A percentile compares a stretch with the other conserved stretches of the same genome.
Conservation (phyloP, 2,329 filamentous ascomycete genomes). For the Nothophaeocryptopus gaeumannii region DNA sequence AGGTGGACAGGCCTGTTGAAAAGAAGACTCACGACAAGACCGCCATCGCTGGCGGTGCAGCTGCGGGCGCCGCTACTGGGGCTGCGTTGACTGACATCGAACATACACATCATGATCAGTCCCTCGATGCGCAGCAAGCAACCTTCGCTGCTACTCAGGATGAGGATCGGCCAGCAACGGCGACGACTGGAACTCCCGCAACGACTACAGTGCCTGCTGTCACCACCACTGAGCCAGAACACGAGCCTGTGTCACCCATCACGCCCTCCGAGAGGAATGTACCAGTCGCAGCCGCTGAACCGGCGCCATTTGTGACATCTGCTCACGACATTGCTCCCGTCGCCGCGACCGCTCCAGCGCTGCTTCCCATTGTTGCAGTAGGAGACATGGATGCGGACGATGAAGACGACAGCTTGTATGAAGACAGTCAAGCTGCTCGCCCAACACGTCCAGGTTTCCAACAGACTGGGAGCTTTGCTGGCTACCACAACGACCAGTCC, state of each 20-base stretch:
- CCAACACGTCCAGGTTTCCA: conserved; percentile 15
- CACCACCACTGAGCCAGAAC: no score
- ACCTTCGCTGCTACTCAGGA: conserved; percentile 9
- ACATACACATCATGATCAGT: background rate
- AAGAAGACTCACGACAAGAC: background rate
- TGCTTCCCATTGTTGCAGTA: conserved; percentile 2
- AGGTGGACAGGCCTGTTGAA: conserved; percentile 1
- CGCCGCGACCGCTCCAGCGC: conserved; percentile 1
- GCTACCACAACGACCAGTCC: conserved; percentile 11
- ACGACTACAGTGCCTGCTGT: background rate
- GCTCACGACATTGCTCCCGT: background rate
- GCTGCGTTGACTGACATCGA: conserved; percentile 17
- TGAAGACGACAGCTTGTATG: conserved; percentile 3
- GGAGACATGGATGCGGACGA: conserved; percentile 8
- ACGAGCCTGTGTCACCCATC: conserved; percentile 6
- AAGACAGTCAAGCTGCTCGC: background rate
- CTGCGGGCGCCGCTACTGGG: conserved; percentile 12
- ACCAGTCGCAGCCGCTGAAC: background rate
- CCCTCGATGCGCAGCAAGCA: conserved; percentile 11
- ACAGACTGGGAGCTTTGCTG: conserved; percentile 12
- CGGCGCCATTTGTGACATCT: background rate
- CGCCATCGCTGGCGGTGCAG: conserved; percentile 13
- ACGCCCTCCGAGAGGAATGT: background rate
- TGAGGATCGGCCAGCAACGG: background rate
- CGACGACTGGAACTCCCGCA: background rate